Conservation (phyloP, 2,329 filamentous ascomycete genomes). For the Colletotrichum caudatum region DNA sequence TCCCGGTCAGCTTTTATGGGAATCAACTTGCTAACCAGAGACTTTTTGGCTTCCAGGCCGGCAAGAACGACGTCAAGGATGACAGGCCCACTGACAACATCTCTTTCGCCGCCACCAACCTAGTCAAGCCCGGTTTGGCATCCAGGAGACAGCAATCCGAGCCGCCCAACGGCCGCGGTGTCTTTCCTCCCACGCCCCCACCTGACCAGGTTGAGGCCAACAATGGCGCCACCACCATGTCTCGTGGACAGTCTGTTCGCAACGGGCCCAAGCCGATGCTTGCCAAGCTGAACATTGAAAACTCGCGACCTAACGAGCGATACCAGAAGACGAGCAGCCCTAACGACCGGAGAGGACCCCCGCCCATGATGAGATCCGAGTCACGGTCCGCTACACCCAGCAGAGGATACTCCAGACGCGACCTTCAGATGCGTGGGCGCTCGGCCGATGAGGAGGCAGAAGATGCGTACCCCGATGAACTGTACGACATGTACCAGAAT, state of each 20-base stretch:
- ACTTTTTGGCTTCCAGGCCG: constrained; percentile 55
- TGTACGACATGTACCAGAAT: constrained; percentile 73
- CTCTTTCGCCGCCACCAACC: constrained; percentile 91
- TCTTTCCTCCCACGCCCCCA: constrained; percentile 98
- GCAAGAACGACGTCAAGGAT: constrained; percentile 71
- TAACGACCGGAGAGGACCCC: constrained; percentile 50
- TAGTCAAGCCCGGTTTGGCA: constrained; percentile 86
- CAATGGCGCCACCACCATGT: constrained; percentile 51
- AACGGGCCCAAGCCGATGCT: constrained; percentile 71
- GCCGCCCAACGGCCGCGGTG: constrained; percentile 78
- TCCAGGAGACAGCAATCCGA: constrained; percentile 89
- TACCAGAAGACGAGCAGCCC: constrained; percentile 67
- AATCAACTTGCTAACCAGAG: constrained; percentile 44
- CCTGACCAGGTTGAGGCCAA: constrained; percentile 82
- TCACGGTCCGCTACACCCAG: constrained; percentile 61
- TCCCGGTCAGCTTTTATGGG: constrained; percentile 19
- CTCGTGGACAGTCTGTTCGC: constrained; percentile 70
- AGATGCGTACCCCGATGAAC: constrained; percentile 75
- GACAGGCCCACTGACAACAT: constrained; percentile 86
- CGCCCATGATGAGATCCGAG: constrained; percentile 47
- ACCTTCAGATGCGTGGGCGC: constrained; percentile 40
- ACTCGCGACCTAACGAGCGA: constrained; percentile 61
- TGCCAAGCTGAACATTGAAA: constrained; percentile 72
- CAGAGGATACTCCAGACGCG: constrained; percentile 47
- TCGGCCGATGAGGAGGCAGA: constrained; percentile 63